Base-by-base conservation (phyloP, 2,329 filamentous ascomycete species). In the Lomentospora prolificans region DNA sequence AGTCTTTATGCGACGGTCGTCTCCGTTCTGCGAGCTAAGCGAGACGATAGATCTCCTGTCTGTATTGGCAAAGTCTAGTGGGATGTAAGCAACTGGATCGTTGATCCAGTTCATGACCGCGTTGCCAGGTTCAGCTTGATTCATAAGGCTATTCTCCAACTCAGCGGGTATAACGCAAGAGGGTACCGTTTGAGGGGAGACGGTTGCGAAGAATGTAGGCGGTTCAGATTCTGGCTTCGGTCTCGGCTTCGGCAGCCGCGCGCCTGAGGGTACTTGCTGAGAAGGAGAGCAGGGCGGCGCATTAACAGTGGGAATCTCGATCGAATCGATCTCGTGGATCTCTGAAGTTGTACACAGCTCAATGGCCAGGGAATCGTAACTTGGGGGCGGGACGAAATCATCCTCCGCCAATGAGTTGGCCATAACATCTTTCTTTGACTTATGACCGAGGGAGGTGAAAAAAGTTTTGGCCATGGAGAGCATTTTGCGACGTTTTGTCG, bases 281-380 rank as follows among this genome's bases (percentile, higher is more conserved):
- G 24, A 10, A 24, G 9, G 36, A 5, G 17, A 36, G 10, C 22
- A 36, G 12, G n/a, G 33, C 36, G 36, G 12, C 9, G 12, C 10
- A 3, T 39, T 9, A 10, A 57, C 67, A 22, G 41, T 25, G 17
- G 24, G 63, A 51, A 78, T 64, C 58, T 77, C 72, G 50, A 63
- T 67, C 3, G 77, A 79, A 63, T 79, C 77, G 58, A 80, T 72
- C 61, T 81, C 78, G 57, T 76, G 66, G 50, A 80, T 77, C 64
- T 78, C 75, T 51, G 14, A 30, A 9, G 68, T 76, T 4, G 75
- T 72, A 17, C 70, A 72, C 14, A 81, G 67, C 63, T 81, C 78
- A 53, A 67, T 44, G 57, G 60, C 64, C 56, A 75, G 65, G 31
- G 72, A 73, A 44, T 75, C 72, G 63, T 77, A 79, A 57, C 71